Evolutionary conservation across 2,329 filamentous ascomycete genomes (phyloP).

Genomic region (Aspergillus sp.): DNA sequence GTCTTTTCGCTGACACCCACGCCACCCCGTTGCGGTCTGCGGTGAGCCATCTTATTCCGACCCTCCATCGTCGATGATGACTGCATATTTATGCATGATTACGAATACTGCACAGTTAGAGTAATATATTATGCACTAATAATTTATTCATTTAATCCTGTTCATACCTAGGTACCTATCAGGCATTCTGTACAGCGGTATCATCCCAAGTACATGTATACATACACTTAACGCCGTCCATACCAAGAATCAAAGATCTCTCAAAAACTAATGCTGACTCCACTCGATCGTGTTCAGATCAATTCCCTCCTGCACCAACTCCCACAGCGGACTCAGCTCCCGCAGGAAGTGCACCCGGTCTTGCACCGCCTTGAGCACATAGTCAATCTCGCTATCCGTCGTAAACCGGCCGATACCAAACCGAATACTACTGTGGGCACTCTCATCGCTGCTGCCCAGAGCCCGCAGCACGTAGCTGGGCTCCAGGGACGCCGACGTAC

Average conservation of each 20-base stretch:
- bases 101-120: too few species aligned
- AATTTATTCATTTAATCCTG: too few species aligned
- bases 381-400: conserved; percentile 92
- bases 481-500: conserved; percentile 93
- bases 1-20: conserved; percentile 24
- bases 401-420: conserved; percentile 98
- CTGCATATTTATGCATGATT: not conserved
- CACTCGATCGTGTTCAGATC: conserved; percentile 96
- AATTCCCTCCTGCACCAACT: conserved; percentile 94
- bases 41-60: conserved; percentile 16
- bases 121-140: too few species aligned
- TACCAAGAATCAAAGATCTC: conserved; percentile 8
- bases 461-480: conserved; percentile 94
- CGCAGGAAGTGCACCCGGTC: conserved; percentile 89
- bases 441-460: conserved; percentile 94
- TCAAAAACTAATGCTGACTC: conserved; percentile 68
- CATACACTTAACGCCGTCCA: not conserved
- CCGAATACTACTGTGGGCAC: conserved; percentile 93
- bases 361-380: conserved; percentile 89
- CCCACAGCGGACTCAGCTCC: conserved; percentile 94
- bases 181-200: too few species aligned
- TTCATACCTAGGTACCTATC: too few species aligned
- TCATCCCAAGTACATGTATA: too few species aligned
- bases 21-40: conserved; percentile 24
- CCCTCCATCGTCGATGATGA: not conserved